Evolutionary conservation across 257 asterid species (phyloP), one percentile per base, ranked within the genome.

Genomic region (Nicotiana knightiana): DNA sequence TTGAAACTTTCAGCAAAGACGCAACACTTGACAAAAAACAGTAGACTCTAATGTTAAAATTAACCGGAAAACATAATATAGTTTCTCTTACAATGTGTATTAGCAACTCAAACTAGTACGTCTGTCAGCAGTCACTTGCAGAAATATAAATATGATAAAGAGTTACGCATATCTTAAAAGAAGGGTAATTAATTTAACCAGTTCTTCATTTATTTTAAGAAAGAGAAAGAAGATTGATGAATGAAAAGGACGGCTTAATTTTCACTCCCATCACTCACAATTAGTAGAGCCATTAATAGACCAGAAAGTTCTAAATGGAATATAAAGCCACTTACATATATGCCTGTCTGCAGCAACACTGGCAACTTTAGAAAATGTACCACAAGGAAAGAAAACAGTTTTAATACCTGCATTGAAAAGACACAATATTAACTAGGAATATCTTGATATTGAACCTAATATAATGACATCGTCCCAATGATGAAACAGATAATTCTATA

Each of bases 331-430:
- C 98, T 93, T 88, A 94, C 98, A 91, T 77, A 93, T 83, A 82
- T 90, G 91, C 87, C 93, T 88, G 85, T 91, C 85, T 21, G 78
- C 86, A 35, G 97, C 93, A 78, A 85, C 96, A 3, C 97, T 87
- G 81, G 98, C 97, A 86, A 94, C 85, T 85, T 89, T 90, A 46
- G 98, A 94, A 82, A 94, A 81, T 61, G 98, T 89, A 83, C 96
- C 94, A 85, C 98, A 94, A 39, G 98, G 98, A 75, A 88, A 94
- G 82, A 91, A 65, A 82, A 81, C 28, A 77, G 98, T 94, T 81
- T 93, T 94, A 57, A 94, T 39, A 87, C 98, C 98, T 94, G 94
- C 89, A 90, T 63, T 81, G 80, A 7, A 75, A 75, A 75, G 58
- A 53, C 17, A 18, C 8, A 11, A 8, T 9, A 48, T 71, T 13